Evolutionary conservation across 495 filamentous ascomycete genomes (phyloP).

Genomic region (Xylaria nigripes): DNA sequence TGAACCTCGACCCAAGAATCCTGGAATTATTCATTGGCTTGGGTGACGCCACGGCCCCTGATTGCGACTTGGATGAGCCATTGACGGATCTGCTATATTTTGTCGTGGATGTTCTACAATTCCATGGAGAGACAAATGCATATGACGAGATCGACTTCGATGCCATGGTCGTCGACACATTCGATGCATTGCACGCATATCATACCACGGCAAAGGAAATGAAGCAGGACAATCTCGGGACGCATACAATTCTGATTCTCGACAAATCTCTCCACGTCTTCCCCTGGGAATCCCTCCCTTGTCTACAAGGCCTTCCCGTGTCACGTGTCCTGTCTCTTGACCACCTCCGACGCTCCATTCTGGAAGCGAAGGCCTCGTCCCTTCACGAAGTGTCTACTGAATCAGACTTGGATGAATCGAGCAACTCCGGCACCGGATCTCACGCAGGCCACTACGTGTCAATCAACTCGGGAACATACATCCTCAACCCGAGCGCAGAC

Average conservation of each 20-base stretch:
- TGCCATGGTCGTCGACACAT: constrained; percentile 72
- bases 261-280: constrained; percentile 85
- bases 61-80: constrained; percentile 69
- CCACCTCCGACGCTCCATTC: constrained; percentile 53
- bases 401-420: constrained; percentile 8
- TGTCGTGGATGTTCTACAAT: constrained; percentile 92
- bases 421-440: not conserved
- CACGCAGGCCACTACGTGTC: constrained; percentile 46
- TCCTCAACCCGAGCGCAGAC: constrained; percentile 83
- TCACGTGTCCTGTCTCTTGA: constrained; percentile 77
- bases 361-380: constrained; percentile 25
- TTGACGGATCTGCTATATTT: constrained; percentile 89
- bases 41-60: constrained; percentile 57
- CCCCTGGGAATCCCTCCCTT: constrained; percentile 93
- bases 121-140: constrained; percentile 90
- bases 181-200: constrained; percentile 71
- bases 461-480: constrained; percentile 59
- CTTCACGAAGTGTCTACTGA: not conserved
- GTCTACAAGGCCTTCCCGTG: constrained; percentile 67
- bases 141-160: constrained; percentile 98
- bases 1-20: constrained; percentile 66
- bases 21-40: constrained; percentile 83
- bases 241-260: constrained; percentile 84
- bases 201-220: constrained; percentile 47
- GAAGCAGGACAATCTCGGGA: constrained; percentile 28